A percentile compares a stretch with the other conserved stretches of the same genome.
Evolutionary conservation across 306 rosid genomes (phyloP).

Genomic region (Corylus americana): DNA sequence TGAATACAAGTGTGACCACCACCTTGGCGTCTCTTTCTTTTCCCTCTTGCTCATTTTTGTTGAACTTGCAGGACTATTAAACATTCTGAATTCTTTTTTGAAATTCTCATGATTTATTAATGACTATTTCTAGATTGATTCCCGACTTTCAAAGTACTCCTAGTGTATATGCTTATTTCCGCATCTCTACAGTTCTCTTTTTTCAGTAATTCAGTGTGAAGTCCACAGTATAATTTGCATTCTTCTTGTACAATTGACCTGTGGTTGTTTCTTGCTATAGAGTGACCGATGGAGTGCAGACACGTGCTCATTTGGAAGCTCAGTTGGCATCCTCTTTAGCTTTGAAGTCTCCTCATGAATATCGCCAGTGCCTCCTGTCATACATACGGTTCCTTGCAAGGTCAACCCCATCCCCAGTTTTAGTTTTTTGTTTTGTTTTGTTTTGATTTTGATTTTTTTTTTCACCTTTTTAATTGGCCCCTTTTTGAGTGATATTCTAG

Average conservation of each 20-base stretch:
- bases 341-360: slow-evolving; percentile 86
- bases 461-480: slow-evolving; percentile 1
- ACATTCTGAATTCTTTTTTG: neutral
- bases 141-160: slow-evolving; percentile 3
- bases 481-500: neutral
- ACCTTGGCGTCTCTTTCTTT: neutral
- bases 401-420: slow-evolving; percentile 30
- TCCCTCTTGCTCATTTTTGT: neutral
- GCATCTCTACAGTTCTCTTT: neutral
- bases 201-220: neutral
- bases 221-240: neutral
- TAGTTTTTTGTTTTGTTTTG: too few relatives aligned
- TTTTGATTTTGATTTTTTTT: neutral
- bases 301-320: slow-evolving; percentile 96
- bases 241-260: slow-evolving; percentile 15
- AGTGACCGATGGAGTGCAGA: slow-evolving; percentile 93
- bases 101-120: neutral
- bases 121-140: neutral
- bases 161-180: neutral
- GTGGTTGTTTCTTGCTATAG: slow-evolving; percentile 45
- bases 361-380: slow-evolving; percentile 86
- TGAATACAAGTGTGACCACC: neutral
- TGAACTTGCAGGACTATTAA: slow-evolving; percentile 20
- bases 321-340: slow-evolving; percentile 89
- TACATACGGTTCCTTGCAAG: slow-evolving; percentile 92